Base-by-base conservation (phyloP, 208 protist species). In the Trypanosoma caninum region DNA sequence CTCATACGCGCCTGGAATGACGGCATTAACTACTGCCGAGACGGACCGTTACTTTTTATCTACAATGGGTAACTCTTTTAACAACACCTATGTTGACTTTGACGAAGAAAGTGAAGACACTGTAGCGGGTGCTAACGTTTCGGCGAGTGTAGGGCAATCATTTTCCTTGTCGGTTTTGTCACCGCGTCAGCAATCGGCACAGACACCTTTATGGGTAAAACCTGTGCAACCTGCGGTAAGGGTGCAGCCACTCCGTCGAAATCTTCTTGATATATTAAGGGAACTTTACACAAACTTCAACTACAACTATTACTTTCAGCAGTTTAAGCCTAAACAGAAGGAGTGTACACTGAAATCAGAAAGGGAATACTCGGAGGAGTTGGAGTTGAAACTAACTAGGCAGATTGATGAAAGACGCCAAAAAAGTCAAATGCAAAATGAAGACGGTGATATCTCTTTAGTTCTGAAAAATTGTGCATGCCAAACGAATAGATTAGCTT, bases 241-340 rank as follows among this genome's bases (percentile, higher is more conserved):
- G 27, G 42, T 79, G n/a, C 40, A 55, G 4, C 63, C 74, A 23
- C 33, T 94, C 10, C 76, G 76, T 31, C 8, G 58, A 25, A 71
- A 80, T 20, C 67, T 94, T n/a, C 50, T 85, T 45, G 68, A 76
- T 27, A 77, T 83, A 28, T 60, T 93, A 1, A 56, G 74, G 51
- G 46, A 78, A 35, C 75, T 94, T n/a, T 85, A 88, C 60, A 34
- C 72, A 18, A 20, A 67, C 53, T 87, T 82, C 71, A 72, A 91
- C 56, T 94, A 91, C 57, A 69, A 79, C 46, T 61, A 73, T 34
- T 60, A 86, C 42, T 89, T 94, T 50, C 65, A 78, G 37, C 48
- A 80, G 1, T 74, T 68, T 40, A 46, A 50, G 16, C 2, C 16
- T 14, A 16, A n/a, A 6, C 57, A 50, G 28, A 3, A 42, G 6